Conservation (phyloP, 2,329 filamentous ascomycete species). For the Penicillium brasilianum region DNA sequence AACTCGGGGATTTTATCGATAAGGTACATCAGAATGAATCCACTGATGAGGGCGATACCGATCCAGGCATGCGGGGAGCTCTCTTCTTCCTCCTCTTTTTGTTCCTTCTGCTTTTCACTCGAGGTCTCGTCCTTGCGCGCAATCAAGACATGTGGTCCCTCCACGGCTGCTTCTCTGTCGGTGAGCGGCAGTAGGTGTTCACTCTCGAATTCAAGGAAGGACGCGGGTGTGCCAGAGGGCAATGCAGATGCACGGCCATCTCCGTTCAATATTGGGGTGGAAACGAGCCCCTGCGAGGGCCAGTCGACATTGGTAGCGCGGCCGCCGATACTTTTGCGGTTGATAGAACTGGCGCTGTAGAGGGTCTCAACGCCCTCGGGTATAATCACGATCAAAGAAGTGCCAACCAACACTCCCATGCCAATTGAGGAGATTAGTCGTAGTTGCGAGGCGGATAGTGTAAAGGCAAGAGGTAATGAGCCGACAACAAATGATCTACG, state of each 20-base stretch:
- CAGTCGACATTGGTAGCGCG: constrained; percentile 37
- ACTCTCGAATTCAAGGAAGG: constrained; percentile 23
- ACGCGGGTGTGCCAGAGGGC: constrained; percentile 16
- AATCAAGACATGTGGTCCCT: constrained; percentile 29
- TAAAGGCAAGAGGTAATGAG: constrained; percentile 85
- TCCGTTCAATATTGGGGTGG: constrained; percentile 14
- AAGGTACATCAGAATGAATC: constrained; percentile 96
- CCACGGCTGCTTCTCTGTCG: constrained; percentile 9
- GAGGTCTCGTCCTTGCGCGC: constrained; percentile 35
- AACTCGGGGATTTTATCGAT: constrained; percentile 84
- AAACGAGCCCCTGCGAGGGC: constrained; percentile 33
- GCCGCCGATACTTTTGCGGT: constrained; percentile 40
- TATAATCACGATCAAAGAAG: constrained; percentile 94
- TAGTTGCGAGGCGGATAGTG: constrained; percentile 82
- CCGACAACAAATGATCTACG: constrained; percentile 89
- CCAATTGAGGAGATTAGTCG: constrained; percentile 90
- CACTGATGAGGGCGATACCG: constrained; percentile 81
- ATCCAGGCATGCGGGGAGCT: constrained; percentile 73
- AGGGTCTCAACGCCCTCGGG: constrained; percentile 94
- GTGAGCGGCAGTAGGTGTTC: constrained; percentile 20
- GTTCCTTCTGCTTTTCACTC: constrained; percentile 49
- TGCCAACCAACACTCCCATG: constrained; percentile 91
- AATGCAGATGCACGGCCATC: background rate
- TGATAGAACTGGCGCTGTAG: constrained; percentile 60
- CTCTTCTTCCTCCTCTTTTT: constrained; percentile 40